Percentiles rank a stretch among this genome's conserved stretches.
These are phyloP conservation scores for Aspergillus kassunensis DNA, from an alignment of 495 filamentous ascomycete genomes.

Conservation along the genomic window DNA sequence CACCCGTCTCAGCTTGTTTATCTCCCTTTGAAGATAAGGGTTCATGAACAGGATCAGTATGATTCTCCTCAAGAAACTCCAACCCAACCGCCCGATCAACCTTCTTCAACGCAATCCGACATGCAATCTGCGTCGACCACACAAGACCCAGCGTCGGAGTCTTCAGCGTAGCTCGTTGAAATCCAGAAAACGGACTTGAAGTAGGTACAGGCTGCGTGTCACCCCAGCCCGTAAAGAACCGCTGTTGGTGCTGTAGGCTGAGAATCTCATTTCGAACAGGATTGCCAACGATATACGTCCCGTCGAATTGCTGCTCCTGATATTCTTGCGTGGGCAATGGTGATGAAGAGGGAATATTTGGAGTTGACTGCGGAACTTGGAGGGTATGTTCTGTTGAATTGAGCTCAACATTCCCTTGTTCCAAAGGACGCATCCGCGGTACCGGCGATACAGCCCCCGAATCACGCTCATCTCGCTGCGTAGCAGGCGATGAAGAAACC, in stretches of 20 bases:
- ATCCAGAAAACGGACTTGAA: background rate
- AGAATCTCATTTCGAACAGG: constrained; percentile 48
- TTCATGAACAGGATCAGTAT: background rate
- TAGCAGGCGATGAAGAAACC: constrained; percentile 15
- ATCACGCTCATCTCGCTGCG: constrained; percentile 19
- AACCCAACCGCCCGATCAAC: constrained; percentile 22
- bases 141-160: constrained; percentile 82
- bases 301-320: constrained; percentile 29
- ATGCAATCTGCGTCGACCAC: constrained; percentile 85
- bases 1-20: no score
- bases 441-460: constrained; percentile 19
- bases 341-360: constrained; percentile 26
- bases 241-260: constrained; percentile 80
- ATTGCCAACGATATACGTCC: constrained; percentile 37
- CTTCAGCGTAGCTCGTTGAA: constrained; percentile 49
- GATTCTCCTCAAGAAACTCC: background rate
- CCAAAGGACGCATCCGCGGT: constrained; percentile 15
- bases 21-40: background rate
- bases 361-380: constrained; percentile 27
- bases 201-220: constrained; percentile 37
- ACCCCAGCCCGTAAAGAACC: constrained; percentile 94
- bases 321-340: constrained; percentile 33
- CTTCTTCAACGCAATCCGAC: constrained; percentile 75
- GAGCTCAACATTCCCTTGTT: constrained; percentile 14
- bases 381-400: constrained; percentile 13